phyloP scores from a whole-genome alignment of 805 yeast genomes.

The Cyberlindnera meyerae region DNA sequence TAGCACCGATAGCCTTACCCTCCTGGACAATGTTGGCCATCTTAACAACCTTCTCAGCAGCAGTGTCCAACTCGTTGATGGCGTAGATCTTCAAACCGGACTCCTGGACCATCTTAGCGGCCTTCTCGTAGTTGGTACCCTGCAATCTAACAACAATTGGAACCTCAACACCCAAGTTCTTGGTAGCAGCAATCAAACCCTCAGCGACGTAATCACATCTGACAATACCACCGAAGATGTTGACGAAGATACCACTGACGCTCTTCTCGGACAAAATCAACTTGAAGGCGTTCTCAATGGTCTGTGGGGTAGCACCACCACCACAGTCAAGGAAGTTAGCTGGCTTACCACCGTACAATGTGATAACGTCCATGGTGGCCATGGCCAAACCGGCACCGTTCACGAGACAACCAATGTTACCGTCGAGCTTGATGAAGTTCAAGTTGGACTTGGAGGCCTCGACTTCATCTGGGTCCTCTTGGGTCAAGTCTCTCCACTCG shows the following conservation, averaged over 20 bases:
- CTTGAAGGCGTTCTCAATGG: conserved; percentile 94
- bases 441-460: conserved; percentile 85
- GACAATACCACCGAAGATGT: conserved; percentile 98
- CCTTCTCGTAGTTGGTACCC: conserved; percentile 92
- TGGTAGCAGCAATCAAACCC: conserved; percentile 94
- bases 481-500: conserved; percentile 94
- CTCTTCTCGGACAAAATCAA: conserved; percentile 83
- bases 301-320: conserved; percentile 99
- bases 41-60: conserved; percentile 91
- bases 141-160: conserved; percentile 98
- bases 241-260: conserved; percentile 94
- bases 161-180: conserved; percentile 81
- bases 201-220: conserved; percentile 98
- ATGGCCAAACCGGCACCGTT: conserved; percentile 99
- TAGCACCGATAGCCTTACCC: conserved; percentile 45
- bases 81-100: conserved; percentile 92
- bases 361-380: conserved; percentile 99
- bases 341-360: conserved; percentile 97
- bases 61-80: conserved; percentile 90
- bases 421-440: conserved; percentile 96
- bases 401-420: conserved; percentile 97
- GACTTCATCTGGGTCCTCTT: conserved; percentile 97
- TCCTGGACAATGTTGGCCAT: conserved; percentile 41
- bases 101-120: conserved; percentile 76
- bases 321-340: conserved; percentile 99